Conservation (phyloP, 495 filamentous ascomycete genomes). For the Letharia lupina region DNA sequence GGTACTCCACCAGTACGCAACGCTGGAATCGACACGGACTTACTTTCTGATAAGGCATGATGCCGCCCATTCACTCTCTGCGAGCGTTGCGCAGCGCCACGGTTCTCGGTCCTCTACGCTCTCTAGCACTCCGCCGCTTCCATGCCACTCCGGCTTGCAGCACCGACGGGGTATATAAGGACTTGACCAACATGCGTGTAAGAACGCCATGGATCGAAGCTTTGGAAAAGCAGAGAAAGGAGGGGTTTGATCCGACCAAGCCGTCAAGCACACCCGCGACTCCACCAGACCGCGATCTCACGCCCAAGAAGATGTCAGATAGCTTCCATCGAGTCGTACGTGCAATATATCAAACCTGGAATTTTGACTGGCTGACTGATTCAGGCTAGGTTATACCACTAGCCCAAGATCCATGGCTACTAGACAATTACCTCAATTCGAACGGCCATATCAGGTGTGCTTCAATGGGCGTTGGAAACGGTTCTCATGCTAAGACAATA, state of each 20-base stretch:
- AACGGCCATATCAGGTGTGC: conserved; percentile 53
- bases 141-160: conserved; percentile 7
- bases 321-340: conserved; percentile 55
- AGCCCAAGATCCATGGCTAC: conserved; percentile 60
- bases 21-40: not conserved
- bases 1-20: not conserved
- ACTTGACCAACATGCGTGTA: conserved; percentile 46
- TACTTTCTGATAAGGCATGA: not conserved
- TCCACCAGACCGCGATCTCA: conserved; percentile 40
- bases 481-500: conserved; percentile 9
- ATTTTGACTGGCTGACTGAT: conserved; percentile 17
- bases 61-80: not conserved
- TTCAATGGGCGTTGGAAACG: not conserved
- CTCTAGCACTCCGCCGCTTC: conserved; percentile 6
- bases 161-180: conserved; percentile 47
- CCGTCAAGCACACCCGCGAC: conserved; percentile 26
- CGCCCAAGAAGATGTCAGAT: conserved; percentile 57
- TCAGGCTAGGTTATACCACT: conserved; percentile 50
- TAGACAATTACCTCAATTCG: conserved; percentile 61
- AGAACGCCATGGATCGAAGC: conserved; percentile 67
- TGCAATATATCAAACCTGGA: conserved; percentile 3
- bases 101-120: not conserved
- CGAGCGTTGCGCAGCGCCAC: not conserved
- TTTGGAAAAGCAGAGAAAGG: conserved; percentile 43
- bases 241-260: conserved; percentile 28